Evolutionary conservation across 2,329 filamentous ascomycete genomes (phyloP).

Genomic region (Zymoseptoria tritici): DNA sequence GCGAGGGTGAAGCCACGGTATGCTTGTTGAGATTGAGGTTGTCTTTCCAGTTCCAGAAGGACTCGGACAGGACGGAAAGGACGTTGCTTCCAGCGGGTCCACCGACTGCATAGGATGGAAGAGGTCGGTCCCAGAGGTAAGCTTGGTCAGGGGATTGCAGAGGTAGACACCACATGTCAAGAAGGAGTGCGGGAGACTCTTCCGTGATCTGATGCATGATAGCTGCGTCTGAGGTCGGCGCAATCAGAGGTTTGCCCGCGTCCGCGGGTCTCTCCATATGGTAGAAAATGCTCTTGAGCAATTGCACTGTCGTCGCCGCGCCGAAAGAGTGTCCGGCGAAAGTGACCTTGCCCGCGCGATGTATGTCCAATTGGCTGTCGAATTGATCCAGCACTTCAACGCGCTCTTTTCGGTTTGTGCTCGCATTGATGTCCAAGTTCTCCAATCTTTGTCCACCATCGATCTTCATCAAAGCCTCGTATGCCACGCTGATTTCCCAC

Average conservation of each 20-base stretch:
- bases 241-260: slow-evolving; percentile 54
- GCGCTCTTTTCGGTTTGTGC: slow-evolving; percentile 28
- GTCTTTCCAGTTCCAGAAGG: slow-evolving; percentile 70
- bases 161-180: slow-evolving; percentile 77
- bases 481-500: slow-evolving; percentile 69
- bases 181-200: slow-evolving; percentile 56
- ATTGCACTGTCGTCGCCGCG: slow-evolving; percentile 63
- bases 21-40: slow-evolving; percentile 64
- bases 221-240: slow-evolving; percentile 47
- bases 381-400: slow-evolving; percentile 52
- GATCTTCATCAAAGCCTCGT: slow-evolving; percentile 60
- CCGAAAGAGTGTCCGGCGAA: slow-evolving; percentile 80
- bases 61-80: slow-evolving; percentile 65
- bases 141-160: slow-evolving; percentile 55
- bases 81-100: slow-evolving; percentile 50
- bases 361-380: slow-evolving; percentile 55
- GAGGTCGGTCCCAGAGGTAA: slow-evolving; percentile 62
- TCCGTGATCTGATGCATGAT: slow-evolving; percentile 62
- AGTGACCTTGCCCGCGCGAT: slow-evolving; percentile 62
- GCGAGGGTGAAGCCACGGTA: slow-evolving; percentile 41
- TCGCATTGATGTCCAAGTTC: slow-evolving; percentile 40
- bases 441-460: slow-evolving; percentile 47
- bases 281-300: slow-evolving; percentile 74
- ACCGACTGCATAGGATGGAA: slow-evolving; percentile 57
- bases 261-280: slow-evolving; percentile 31